These are phyloP conservation scores for Edaphochlamys debaryana DNA, from an alignment of 139 green algal species.

Conservation along the genomic window DNA sequence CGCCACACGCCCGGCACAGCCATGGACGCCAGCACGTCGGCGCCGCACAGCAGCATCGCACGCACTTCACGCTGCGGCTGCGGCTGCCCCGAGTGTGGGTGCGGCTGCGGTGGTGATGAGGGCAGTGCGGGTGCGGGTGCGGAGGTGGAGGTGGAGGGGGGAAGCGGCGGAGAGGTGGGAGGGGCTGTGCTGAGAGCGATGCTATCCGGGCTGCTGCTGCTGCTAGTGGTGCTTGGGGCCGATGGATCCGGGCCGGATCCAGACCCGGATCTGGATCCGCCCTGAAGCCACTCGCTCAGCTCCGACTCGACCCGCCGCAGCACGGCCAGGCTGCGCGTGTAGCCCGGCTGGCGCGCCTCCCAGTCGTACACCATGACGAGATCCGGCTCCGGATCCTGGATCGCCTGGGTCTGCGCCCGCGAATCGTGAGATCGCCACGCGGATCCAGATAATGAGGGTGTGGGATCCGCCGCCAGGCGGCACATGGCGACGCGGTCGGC, in stretches of 20 bases:
- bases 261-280: too few relatives aligned
- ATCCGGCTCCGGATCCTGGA: constrained; percentile 17
- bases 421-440: background rate
- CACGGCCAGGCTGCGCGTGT: constrained; percentile 77
- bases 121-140: too few relatives aligned
- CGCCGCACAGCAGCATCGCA: constrained; percentile 80
- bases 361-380: constrained; percentile 82
- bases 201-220: background rate
- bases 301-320: constrained; percentile 58
- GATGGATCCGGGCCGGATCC: too few relatives aligned
- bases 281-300: constrained; percentile 25
- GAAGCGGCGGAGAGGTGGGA: too few relatives aligned
- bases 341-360: constrained; percentile 75
- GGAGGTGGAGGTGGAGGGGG: background rate
- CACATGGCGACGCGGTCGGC: constrained; percentile 80
- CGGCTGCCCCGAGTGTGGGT: background rate
- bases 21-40: constrained; percentile 81
- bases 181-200: too few relatives aligned
- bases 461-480: constrained; percentile 59
- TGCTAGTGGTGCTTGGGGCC: background rate
- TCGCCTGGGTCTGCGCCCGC: background rate
- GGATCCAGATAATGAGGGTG: too few relatives aligned
- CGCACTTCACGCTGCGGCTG: constrained; percentile 12
- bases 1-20: constrained; percentile 74
- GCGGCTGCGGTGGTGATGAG: background rate